These are phyloP conservation scores for Cicer bijugum DNA, from an alignment of 306 rosid genomes.

Conservation along the genomic window DNA sequence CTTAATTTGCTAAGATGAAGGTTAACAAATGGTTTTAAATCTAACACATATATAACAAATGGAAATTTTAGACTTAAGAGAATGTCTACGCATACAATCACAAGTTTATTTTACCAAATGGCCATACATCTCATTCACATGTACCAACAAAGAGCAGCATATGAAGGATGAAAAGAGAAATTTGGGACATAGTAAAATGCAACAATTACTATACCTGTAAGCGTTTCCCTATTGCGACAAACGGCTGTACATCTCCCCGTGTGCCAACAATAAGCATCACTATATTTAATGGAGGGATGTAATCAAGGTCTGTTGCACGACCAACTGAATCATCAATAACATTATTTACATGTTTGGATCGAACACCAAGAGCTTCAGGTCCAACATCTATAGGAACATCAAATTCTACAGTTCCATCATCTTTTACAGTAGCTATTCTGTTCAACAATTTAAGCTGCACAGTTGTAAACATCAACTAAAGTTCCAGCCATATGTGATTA, in stretches of 20 bases:
- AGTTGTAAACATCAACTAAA: constrained; percentile 44
- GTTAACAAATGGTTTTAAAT: neutral
- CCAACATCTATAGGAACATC: constrained; percentile 83
- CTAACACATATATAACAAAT: neutral
- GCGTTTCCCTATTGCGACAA: constrained; percentile 92
- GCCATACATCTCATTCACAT: neutral
- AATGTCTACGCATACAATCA: neutral
- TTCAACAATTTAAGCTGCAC: constrained; percentile 84
- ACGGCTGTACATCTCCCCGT: constrained; percentile 98
- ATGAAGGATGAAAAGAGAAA: constrained; percentile 18
- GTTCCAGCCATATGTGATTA: constrained; percentile 36
- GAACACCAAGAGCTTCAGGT: constrained; percentile 55
- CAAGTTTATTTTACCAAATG: constrained; percentile 5
- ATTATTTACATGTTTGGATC: constrained; percentile 45
- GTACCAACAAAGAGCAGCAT: constrained; percentile 29
- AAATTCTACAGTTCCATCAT: constrained; percentile 93
- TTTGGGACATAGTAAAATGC: constrained; percentile 35
- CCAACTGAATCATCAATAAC: constrained; percentile 64
- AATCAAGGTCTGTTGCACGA: constrained; percentile 57
- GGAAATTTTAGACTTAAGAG: neutral
- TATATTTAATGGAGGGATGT: constrained; percentile 81
- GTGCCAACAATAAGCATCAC: constrained; percentile 97
- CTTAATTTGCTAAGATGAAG: neutral
- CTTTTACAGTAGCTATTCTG: constrained; percentile 90
- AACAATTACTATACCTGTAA: constrained; percentile 66